Conservation (phyloP, 176 grass and related monocot genomes). For the Oryza australiensis region DNA sequence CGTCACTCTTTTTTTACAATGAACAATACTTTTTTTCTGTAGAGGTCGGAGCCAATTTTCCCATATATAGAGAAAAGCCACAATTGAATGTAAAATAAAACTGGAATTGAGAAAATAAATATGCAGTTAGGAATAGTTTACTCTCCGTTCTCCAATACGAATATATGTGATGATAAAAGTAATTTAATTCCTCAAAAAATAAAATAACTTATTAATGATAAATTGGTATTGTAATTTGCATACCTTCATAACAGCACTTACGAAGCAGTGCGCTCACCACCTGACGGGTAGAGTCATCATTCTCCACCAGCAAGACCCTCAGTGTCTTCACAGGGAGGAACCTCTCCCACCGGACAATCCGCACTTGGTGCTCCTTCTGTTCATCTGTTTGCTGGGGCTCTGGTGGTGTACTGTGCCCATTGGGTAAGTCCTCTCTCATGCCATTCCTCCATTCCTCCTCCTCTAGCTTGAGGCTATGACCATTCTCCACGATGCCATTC, state of each 20-base stretch:
- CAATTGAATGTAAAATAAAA: neutral
- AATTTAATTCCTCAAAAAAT: neutral
- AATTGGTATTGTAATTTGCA: neutral
- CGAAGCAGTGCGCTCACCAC: conserved; percentile 78
- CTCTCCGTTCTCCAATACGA: neutral
- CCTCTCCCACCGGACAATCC: conserved; percentile 63
- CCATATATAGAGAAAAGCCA: neutral
- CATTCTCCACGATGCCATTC: conserved; percentile 34
- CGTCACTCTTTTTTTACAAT: neutral
- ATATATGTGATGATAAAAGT: neutral
- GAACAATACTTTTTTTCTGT: neutral
- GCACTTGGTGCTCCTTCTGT: conserved; percentile 56
- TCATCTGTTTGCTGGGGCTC: conserved; percentile 14
- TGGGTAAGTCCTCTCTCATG: conserved; percentile 35
- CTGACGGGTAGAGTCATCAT: conserved; percentile 83
- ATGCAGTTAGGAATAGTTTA: neutral
- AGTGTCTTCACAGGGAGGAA: conserved; percentile 80
- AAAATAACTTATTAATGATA: neutral
- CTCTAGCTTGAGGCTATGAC: conserved; percentile 30
- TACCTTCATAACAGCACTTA: conserved; percentile 93
- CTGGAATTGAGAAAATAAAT: neutral
- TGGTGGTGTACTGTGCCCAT: neutral
- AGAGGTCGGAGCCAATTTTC: conserved; percentile 1
- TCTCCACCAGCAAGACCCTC: conserved; percentile 78
- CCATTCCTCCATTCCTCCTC: conserved; percentile 47